A percentile compares a stretch with the other conserved stretches of the same genome.
Evolutionary conservation across 148 eudicot genomes (phyloP).

Genomic region (Spergularia bocconei): DNA sequence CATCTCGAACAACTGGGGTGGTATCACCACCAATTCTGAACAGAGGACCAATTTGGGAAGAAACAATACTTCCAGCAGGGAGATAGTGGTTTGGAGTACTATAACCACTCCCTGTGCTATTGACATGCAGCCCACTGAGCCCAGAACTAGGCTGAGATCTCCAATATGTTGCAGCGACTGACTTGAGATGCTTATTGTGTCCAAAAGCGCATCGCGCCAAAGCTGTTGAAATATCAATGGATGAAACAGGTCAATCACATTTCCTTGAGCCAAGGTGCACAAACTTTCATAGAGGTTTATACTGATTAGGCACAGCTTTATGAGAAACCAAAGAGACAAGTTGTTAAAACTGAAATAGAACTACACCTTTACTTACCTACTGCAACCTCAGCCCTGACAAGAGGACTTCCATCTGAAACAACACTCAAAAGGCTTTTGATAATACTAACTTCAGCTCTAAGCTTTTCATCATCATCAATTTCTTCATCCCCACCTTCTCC

Average conservation of each 20-base stretch:
- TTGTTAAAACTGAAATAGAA: neutral
- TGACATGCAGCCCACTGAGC: constrained; percentile 55
- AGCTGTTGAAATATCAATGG: constrained; percentile 50
- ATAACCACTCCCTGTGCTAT: constrained; percentile 63
- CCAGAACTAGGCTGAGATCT: constrained; percentile 76
- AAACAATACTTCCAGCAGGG: constrained; percentile 52
- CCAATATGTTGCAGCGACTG: constrained; percentile 77
- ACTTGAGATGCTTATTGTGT: constrained; percentile 84
- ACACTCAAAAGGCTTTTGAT: constrained; percentile 69
- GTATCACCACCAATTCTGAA: constrained; percentile 61
- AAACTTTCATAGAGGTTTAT: neutral
- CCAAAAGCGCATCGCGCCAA: constrained; percentile 92
- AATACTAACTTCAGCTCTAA: constrained; percentile 64
- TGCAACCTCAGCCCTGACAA: constrained; percentile 91
- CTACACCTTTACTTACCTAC: constrained; percentile 46
- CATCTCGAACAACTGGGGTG: constrained; percentile 59
- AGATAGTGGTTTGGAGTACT: constrained; percentile 55
- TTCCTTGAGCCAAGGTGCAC: neutral
- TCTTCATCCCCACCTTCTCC: constrained; percentile 80
- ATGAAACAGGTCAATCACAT: neutral
- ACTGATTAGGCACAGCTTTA: neutral
- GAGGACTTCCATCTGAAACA: constrained; percentile 94
- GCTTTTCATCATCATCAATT: constrained; percentile 84
- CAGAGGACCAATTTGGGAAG: constrained; percentile 69
- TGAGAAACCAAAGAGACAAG: neutral